Evolutionary conservation across 805 yeast genomes (phyloP).

Genomic region (Suhomyces prunicola): DNA sequence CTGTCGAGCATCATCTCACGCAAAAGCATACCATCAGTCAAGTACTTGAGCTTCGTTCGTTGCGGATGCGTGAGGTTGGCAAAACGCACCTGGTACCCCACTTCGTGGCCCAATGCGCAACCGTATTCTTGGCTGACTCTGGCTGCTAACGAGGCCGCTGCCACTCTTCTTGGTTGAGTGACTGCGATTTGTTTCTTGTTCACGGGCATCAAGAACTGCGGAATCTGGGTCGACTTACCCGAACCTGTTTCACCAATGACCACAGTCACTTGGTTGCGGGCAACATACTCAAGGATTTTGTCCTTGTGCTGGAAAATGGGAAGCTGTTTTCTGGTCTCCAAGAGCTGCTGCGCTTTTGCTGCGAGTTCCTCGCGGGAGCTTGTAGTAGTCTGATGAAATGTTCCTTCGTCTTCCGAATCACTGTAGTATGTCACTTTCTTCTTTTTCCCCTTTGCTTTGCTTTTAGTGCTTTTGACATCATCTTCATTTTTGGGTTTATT

Average conservation of each 20-base stretch:
- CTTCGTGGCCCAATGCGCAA: constrained; percentile 68
- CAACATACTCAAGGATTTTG: constrained; percentile 54
- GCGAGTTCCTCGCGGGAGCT: constrained; percentile 25
- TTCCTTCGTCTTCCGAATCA: constrained; percentile 11
- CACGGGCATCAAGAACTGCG: constrained; percentile 74
- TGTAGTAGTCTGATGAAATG: constrained; percentile 10
- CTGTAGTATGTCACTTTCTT: constrained; percentile 4
- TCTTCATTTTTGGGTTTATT: background rate
- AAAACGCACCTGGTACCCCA: constrained; percentile 92
- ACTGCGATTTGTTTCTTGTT: constrained; percentile 68
- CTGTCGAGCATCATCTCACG: constrained; percentile 85
- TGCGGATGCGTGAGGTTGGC: constrained; percentile 58
- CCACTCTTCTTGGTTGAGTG: constrained; percentile 97
- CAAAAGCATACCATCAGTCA: constrained; percentile 96
- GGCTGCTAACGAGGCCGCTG: constrained; percentile 89
- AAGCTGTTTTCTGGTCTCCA: constrained; percentile 52
- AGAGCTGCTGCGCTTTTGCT: constrained; percentile 43
- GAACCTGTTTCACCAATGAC: constrained; percentile 97
- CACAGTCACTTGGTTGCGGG: constrained; percentile 63
- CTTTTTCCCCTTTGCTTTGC: background rate
- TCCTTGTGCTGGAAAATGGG: constrained; percentile 77
- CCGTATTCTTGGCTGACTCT: constrained; percentile 92
- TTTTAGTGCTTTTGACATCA: background rate
- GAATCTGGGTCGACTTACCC: constrained; percentile 96
- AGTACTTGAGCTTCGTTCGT: constrained; percentile 71